Evolutionary conservation across 2,329 filamentous ascomycete genomes (phyloP).

Genomic region (Neofusicoccum sp.): DNA sequence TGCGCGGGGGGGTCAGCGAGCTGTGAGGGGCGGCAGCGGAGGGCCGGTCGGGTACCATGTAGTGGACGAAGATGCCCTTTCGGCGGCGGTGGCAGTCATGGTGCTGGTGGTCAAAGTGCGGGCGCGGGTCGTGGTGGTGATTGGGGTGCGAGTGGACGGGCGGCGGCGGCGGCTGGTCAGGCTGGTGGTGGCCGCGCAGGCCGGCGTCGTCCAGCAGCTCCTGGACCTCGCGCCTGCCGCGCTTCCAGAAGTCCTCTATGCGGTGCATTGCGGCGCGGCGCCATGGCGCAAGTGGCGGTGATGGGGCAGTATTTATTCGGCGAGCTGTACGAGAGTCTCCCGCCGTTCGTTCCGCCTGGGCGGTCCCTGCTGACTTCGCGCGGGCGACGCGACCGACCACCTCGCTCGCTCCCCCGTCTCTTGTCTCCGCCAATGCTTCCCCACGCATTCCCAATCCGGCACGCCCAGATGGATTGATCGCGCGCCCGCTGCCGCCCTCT

Average conservation of each 20-base stretch:
- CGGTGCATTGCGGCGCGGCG: neutral
- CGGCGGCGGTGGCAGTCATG: conserved; percentile 9
- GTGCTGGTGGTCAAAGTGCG: conserved; percentile 1
- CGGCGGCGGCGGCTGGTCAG: conserved; percentile 1
- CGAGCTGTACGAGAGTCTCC: neutral
- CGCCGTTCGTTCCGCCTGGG: conserved; percentile 6
- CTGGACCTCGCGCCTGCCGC: conserved; percentile 9
- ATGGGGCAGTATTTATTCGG: neutral
- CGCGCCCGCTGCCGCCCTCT: neutral
- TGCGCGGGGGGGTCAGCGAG: neutral
- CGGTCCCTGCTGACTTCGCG: neutral
- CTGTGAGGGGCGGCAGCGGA: neutral
- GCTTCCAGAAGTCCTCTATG: conserved; percentile 8
- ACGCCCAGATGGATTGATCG: conserved; percentile 7
- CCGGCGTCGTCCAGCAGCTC: conserved; percentile 5
- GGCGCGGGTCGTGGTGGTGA: neutral
- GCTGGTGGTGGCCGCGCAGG: neutral
- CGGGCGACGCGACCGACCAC: conserved; percentile 2
- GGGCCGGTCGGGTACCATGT: neutral
- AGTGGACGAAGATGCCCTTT: conserved; percentile 12
- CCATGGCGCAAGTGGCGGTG: conserved; percentile 5
- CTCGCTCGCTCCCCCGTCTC: neutral
- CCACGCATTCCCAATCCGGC: conserved; percentile 6
- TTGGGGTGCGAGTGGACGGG: neutral
- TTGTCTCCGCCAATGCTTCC: conserved; percentile 1